Evolutionary conservation across 2,329 filamentous ascomycete species (phyloP).

Genomic region (Fusarium luffae): DNA sequence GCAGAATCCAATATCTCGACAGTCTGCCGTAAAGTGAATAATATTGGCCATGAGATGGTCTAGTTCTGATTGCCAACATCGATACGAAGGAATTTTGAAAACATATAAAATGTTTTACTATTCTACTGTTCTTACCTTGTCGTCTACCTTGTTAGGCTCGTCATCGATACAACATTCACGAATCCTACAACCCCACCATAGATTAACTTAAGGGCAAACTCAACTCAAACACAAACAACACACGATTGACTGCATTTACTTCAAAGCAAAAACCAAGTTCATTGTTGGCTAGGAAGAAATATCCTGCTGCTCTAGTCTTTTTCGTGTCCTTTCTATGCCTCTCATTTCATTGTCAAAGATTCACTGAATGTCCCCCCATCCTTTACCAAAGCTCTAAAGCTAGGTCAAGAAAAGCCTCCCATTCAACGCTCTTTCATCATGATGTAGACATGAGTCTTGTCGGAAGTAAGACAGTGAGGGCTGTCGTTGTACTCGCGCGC

Average conservation of each 20-base stretch:
- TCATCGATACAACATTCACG: conserved; percentile 6
- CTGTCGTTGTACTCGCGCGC: conserved; percentile 26
- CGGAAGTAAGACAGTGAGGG: conserved; percentile 24
- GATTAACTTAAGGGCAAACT: not conserved
- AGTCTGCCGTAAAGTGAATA: not conserved
- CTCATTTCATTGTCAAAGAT: not conserved
- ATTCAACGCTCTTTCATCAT: conserved; percentile 28
- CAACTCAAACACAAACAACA: not conserved
- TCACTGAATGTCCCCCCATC: not conserved
- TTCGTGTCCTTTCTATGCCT: not conserved
- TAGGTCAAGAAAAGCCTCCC: not conserved
- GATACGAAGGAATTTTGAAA: not conserved
- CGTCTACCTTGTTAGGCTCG: not conserved
- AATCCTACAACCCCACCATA: not conserved
- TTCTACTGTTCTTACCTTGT: not conserved
- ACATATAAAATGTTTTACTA: fast-evolving
- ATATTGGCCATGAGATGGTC: not conserved
- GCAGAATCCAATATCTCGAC: not conserved
- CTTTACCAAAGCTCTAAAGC: not conserved
- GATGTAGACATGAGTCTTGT: conserved; percentile 20
- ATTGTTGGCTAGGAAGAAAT: not conserved
- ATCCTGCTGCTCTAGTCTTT: not conserved
- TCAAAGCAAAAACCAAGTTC: not conserved
- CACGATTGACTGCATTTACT: not conserved
- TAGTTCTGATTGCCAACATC: fast-evolving